Percentiles rank a stretch among this genome's conserved stretches.
Conservation (phyloP, 1,284 basidiomycete species). For the Moniliophthora roreri region DNA sequence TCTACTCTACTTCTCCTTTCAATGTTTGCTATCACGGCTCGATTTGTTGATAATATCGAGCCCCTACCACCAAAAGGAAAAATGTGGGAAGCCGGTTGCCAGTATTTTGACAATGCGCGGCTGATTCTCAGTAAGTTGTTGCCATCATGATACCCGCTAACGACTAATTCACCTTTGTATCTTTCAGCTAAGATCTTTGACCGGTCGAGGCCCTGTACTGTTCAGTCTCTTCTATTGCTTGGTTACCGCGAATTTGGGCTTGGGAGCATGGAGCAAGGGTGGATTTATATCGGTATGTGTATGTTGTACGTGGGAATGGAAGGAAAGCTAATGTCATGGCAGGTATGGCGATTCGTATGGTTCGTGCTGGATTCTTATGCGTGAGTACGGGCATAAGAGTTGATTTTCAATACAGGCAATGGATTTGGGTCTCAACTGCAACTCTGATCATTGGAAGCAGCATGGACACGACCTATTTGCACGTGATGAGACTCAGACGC, state of each 20-base stretch:
- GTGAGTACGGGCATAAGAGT: conserved; percentile 2
- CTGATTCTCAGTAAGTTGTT: conserved; percentile 57
- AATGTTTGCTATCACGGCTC: conserved; percentile 77
- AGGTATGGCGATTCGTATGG: conserved; percentile 81
- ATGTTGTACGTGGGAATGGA: conserved; percentile 15
- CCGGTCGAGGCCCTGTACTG: conserved; percentile 65
- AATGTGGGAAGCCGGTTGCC: conserved; percentile 73
- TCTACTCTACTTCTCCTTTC: conserved; percentile 73
- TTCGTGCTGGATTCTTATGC: conserved; percentile 25
- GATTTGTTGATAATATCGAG: conserved; percentile 57
- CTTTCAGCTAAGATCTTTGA: conserved; percentile 62
- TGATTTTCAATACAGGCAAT: conserved; percentile 54
- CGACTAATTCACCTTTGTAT: conserved; percentile 9
- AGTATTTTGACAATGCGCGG: conserved; percentile 69
- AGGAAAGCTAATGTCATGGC: conserved; percentile 1
- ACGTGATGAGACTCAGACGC: conserved; percentile 70
- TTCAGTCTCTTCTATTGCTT: conserved; percentile 75
- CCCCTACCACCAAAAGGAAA: conserved; percentile 47
- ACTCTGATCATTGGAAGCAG: conserved; percentile 75
- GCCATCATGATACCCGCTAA: background rate
- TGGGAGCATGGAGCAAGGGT: conserved; percentile 77
- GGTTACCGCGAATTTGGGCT: conserved; percentile 84
- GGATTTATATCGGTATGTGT: conserved; percentile 71
- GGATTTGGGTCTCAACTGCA: conserved; percentile 81
- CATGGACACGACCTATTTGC: conserved; percentile 66